Evolutionary conservation across 257 asterid species (phyloP).

Genomic region (Scutellaria minor): DNA sequence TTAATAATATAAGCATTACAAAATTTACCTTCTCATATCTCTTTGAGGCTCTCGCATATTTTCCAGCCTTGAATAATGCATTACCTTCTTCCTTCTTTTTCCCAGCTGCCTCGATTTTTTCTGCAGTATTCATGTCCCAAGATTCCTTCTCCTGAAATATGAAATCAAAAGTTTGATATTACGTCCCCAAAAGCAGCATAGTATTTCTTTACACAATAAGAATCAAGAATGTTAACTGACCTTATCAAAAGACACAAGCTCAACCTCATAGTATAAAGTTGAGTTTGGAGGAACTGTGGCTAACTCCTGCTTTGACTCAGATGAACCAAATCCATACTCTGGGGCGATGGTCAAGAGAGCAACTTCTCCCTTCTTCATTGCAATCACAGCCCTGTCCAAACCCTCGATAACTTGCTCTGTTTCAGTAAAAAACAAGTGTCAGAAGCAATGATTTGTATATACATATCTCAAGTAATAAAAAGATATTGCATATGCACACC

Average conservation of each 20-base stretch:
- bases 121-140: slow-evolving; percentile 71
- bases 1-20: too few species aligned
- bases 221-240: slow-evolving; percentile 32
- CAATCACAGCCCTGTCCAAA: slow-evolving; percentile 58
- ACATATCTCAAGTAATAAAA: neutral
- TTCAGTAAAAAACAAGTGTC: neutral
- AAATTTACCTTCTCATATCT: slow-evolving; percentile 68
- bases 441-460: neutral
- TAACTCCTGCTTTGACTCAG: slow-evolving; percentile 56
- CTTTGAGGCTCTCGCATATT: slow-evolving; percentile 61
- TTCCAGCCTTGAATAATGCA: slow-evolving; percentile 62
- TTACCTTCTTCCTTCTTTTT: slow-evolving; percentile 82
- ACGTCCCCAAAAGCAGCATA: neutral
- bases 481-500: slow-evolving; percentile 38
- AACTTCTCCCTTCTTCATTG: slow-evolving; percentile 73
- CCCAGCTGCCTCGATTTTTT: slow-evolving; percentile 70
- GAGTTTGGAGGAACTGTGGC: slow-evolving; percentile 72
- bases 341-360: slow-evolving; percentile 60
- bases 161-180: neutral
- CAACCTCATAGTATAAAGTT: slow-evolving; percentile 59
- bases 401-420: slow-evolving; percentile 78
- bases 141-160: slow-evolving; percentile 68
- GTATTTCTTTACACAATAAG: neutral
- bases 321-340: slow-evolving; percentile 69
- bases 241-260: slow-evolving; percentile 71